Conservation (phyloP, 2,329 filamentous ascomycete genomes). For the Hymenoscyphus fraxineus region DNA sequence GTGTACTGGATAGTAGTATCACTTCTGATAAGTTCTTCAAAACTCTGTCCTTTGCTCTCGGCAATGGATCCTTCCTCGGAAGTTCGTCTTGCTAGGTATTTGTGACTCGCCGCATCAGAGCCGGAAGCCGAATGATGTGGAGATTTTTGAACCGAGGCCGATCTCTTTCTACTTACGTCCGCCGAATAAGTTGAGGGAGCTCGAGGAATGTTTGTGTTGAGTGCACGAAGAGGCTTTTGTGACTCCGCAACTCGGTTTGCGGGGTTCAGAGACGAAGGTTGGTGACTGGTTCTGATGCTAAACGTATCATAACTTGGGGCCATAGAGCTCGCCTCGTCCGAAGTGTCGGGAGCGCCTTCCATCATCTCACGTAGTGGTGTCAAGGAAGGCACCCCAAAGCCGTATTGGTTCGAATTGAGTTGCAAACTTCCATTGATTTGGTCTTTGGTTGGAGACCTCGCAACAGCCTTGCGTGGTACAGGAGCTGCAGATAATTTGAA, state of each 20-base stretch:
- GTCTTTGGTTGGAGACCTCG: conserved; percentile 7
- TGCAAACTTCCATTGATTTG: conserved; percentile 9
- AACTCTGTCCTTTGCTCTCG: conserved; percentile 62
- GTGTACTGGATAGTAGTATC: conserved; percentile 81
- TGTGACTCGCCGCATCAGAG: conserved; percentile 42
- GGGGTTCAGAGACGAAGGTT: conserved; percentile 16
- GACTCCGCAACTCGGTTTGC: conserved; percentile 15
- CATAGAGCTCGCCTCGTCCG: conserved; percentile 31
- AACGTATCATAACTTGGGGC: conserved; percentile 23
- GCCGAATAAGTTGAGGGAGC: conserved; percentile 19
- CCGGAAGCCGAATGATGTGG: conserved; percentile 45
- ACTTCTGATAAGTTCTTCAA: conserved; percentile 78
- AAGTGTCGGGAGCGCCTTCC: conserved; percentile 31
- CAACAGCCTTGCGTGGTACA: conserved; percentile 20
- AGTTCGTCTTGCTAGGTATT: conserved; percentile 50
- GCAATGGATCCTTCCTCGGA: conserved; percentile 54
- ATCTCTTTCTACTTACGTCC: conserved; percentile 17
- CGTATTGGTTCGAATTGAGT: conserved; percentile 11
- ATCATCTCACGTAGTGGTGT: conserved; percentile 35
- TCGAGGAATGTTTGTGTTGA: conserved; percentile 13
- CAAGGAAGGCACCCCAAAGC: conserved; percentile 28
- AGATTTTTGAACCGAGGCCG: conserved; percentile 30
- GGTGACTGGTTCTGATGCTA: conserved; percentile 16
- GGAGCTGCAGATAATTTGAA: conserved; percentile 30
- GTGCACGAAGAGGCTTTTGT: conserved; percentile 17